A percentile compares a stretch with the other conserved stretches of the same genome.
Evolutionary conservation across 106 monocot species (phyloP).

Genomic region (Dioscorea zingiberensis): DNA sequence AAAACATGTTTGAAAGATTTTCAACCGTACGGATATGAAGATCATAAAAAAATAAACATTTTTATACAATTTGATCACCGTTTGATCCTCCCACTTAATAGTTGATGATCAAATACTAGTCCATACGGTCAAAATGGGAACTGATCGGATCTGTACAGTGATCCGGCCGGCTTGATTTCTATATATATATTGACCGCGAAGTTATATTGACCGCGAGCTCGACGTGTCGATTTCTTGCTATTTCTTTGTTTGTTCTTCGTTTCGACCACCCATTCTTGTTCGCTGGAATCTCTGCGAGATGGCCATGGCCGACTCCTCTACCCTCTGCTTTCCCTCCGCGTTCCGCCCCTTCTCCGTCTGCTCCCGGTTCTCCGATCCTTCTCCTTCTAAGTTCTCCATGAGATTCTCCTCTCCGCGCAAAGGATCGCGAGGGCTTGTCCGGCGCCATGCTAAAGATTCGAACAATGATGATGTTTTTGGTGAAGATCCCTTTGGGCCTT

Average conservation of each 20-base stretch:
- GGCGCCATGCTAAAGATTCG: slow-evolving; percentile 25
- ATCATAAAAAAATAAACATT: no score
- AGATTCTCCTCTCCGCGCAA: background rate
- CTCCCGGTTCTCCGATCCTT: background rate
- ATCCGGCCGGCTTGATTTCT: no score
- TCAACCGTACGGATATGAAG: no score
- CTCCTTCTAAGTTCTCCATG: background rate
- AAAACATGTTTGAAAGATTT: no score
- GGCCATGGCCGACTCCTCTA: slow-evolving; percentile 34
- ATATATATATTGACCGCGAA: no score
- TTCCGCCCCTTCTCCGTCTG: slow-evolving; percentile 5
- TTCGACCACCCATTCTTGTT: background rate
- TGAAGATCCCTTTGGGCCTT: slow-evolving; percentile 55
- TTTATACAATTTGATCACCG: no score
- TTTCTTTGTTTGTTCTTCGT: background rate
- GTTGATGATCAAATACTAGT: no score
- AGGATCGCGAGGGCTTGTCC: slow-evolving; percentile 6
- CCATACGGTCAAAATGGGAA: no score
- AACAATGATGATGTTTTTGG: slow-evolving; percentile 23
- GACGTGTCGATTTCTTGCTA: no score
- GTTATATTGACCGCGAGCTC: no score
- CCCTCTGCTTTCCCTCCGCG: slow-evolving; percentile 27
- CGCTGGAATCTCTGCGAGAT: background rate
- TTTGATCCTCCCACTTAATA: no score
- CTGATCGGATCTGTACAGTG: no score